phyloP scores from a whole-genome alignment of 192 early-diverging fungal genomes.

The Backusella tuberculispora region DNA sequence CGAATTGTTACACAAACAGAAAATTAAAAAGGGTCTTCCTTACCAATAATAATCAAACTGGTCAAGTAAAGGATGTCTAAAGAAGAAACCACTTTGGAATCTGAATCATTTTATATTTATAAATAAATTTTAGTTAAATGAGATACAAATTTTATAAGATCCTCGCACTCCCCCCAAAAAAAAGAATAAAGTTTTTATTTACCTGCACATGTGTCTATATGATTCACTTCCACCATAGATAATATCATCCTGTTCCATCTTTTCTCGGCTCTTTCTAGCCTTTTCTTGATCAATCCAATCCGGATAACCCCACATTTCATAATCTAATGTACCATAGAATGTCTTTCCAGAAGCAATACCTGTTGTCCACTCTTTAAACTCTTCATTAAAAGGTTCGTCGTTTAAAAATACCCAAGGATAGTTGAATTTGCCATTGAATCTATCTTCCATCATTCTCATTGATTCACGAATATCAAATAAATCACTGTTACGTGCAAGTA shows the following conservation, averaged over 20 bases:
- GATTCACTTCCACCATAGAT: slow-evolving; percentile 68
- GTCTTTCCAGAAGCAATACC: slow-evolving; percentile 61
- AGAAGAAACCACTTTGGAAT: slow-evolving; percentile 79
- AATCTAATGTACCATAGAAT: slow-evolving; percentile 51
- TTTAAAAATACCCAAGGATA: slow-evolving; percentile 93
- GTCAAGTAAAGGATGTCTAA: slow-evolving; percentile 65
- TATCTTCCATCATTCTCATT: slow-evolving; percentile 72
- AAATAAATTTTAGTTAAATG: background rate
- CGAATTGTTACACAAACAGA: background rate
- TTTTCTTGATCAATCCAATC: slow-evolving; percentile 70
- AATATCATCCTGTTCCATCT: slow-evolving; percentile 58
- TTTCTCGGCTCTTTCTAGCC: slow-evolving; percentile 50
- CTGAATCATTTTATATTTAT: slow-evolving; percentile 26
- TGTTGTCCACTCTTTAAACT: slow-evolving; percentile 63
- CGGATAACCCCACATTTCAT: slow-evolving; percentile 78
- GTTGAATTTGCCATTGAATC: slow-evolving; percentile 77
- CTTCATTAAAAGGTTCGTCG: slow-evolving; percentile 69
- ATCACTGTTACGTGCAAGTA: slow-evolving; percentile 76
- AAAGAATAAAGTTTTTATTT: slow-evolving; percentile 3
- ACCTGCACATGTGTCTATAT: slow-evolving; percentile 78
- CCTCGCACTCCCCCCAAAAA: background rate
- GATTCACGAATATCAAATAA: slow-evolving; percentile 57
- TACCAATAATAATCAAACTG: slow-evolving; percentile 87
- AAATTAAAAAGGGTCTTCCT: slow-evolving; percentile 27
- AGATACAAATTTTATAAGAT: background rate